Conservation (phyloP, 139 green algal species). For the Chlorella sp. region DNA sequence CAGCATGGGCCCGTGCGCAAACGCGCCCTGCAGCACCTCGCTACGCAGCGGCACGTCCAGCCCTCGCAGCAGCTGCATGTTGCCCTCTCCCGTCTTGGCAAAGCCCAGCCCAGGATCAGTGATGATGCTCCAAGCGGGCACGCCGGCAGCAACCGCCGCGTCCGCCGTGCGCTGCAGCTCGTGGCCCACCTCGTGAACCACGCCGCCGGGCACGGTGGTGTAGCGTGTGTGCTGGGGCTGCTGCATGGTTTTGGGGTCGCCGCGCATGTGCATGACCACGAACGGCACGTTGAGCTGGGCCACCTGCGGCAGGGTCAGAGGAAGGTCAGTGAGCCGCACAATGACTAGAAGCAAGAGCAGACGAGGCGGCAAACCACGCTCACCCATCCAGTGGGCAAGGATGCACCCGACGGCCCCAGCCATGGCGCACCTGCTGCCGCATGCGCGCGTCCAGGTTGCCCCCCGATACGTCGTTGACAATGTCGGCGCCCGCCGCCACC, state of each 20-base stretch:
- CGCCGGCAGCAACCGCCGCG: slow-evolving; percentile 56
- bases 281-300: slow-evolving; percentile 72
- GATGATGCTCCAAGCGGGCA: slow-evolving; percentile 83
- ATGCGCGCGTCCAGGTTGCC: slow-evolving; percentile 61
- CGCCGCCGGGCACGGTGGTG: too few species aligned
- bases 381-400: too few species aligned
- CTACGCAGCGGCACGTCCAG: slow-evolving; percentile 37
- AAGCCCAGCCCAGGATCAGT: slow-evolving; percentile 91
- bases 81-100: slow-evolving; percentile 65
- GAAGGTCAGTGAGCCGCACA: too few species aligned
- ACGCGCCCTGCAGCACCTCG: neutral
- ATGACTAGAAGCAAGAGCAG: too few species aligned
- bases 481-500: slow-evolving; percentile 72
- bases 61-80: slow-evolving; percentile 57
- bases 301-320: neutral
- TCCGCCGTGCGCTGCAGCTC: slow-evolving; percentile 52
- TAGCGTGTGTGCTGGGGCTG: slow-evolving; percentile 50
- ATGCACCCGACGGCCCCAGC: too few species aligned
- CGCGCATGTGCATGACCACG: slow-evolving; percentile 95
- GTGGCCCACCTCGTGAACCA: slow-evolving; percentile 53
- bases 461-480: slow-evolving; percentile 95
- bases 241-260: slow-evolving; percentile 78
- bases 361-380: too few species aligned
- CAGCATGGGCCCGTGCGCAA: slow-evolving; percentile 48
- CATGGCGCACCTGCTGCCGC: neutral